Percentiles rank a stretch among this genome's conserved stretches.
Evolutionary conservation across 2,329 filamentous ascomycete genomes (phyloP).

Genomic region (Cladosporium cucumerinum): DNA sequence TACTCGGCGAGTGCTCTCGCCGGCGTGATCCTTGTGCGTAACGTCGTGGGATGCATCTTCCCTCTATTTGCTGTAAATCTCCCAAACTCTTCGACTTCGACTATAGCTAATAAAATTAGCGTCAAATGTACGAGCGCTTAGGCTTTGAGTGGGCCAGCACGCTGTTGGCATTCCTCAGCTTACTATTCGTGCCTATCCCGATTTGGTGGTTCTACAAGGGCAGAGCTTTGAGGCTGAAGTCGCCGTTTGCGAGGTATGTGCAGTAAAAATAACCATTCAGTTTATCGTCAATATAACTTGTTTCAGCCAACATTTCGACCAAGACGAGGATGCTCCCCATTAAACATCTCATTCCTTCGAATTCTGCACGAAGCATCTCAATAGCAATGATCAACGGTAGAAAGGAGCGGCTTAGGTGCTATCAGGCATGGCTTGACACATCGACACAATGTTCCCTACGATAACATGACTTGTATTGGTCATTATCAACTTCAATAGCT

Average conservation of each 20-base stretch:
- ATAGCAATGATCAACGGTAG: not conserved
- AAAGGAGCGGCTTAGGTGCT: too few species aligned
- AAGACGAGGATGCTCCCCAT: conserved; percentile 13
- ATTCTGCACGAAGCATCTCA: not conserved
- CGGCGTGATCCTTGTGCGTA: conserved; percentile 36
- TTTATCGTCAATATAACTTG: not conserved
- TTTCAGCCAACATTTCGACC: conserved; percentile 10
- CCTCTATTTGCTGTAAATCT: conserved; percentile 28
- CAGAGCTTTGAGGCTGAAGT: conserved; percentile 9
- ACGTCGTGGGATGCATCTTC: conserved; percentile 35
- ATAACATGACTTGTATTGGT: not conserved
- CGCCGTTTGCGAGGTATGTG: conserved; percentile 10
- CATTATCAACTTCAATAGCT: too few species aligned
- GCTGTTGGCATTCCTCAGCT: conserved; percentile 42
- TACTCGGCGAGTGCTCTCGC: conserved; percentile 43
- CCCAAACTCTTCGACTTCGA: not conserved
- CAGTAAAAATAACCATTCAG: not conserved
- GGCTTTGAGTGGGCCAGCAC: conserved; percentile 47
- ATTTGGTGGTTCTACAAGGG: conserved; percentile 16
- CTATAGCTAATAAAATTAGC: conserved; percentile 15
- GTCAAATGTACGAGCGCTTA: conserved; percentile 25
- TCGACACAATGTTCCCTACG: not conserved
- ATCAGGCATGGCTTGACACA: too few species aligned
- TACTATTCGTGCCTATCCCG: conserved; percentile 31
- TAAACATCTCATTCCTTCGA: not conserved